Base-by-base conservation (phyloP, 2,329 filamentous ascomycete genomes). In the Bimuria novae-zelandiae region DNA sequence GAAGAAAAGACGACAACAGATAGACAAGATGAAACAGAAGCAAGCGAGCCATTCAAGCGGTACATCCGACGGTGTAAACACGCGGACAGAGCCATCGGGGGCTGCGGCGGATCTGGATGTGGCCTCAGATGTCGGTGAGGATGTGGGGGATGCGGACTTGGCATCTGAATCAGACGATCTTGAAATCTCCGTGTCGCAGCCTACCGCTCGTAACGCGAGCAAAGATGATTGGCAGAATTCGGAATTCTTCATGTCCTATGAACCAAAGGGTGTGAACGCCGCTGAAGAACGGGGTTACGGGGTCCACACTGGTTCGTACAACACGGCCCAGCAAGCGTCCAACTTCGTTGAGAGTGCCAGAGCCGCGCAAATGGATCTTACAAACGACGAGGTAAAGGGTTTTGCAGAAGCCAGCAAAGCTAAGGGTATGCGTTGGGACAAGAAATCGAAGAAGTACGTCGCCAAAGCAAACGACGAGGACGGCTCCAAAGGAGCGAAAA, bases 201-300 rank as follows among this genome's bases (percentile, higher is more conserved):
- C 69, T 30, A 57, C 69, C 52, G 67, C 69, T 16, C 64, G 67
- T 50, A 71, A 57, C 51, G 56, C 44, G 52, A 69, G 35, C 51
- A 60, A 59, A 23, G 64, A 76, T 11, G 83, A 86, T 40, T 96
- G 86, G 82, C 86, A 90, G 69, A 92, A 97, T 71, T 83, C 87
- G 0, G 92, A 97, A 39, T 85, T 94, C 63, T 99, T 95, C 85
- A 97, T 99, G 92, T 89, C 90, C 8, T 99, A 99, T 80, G 90
- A 86, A 1, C 94, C 94, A 0, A 87, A 89, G 56, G 86, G 86
- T 36, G 83, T 84, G 63, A 94, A 93, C 72, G 81, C 89, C 4
- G 90, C 89, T 47, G 93, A 97, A 76, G 92, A 97, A 70, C 89
- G 90, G 49, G 94, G 88, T 11, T 99, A 99, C 76, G 92, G 92